phyloP scores from a whole-genome alignment of 768 basidiomycete species.

The Suillus sp. region DNA sequence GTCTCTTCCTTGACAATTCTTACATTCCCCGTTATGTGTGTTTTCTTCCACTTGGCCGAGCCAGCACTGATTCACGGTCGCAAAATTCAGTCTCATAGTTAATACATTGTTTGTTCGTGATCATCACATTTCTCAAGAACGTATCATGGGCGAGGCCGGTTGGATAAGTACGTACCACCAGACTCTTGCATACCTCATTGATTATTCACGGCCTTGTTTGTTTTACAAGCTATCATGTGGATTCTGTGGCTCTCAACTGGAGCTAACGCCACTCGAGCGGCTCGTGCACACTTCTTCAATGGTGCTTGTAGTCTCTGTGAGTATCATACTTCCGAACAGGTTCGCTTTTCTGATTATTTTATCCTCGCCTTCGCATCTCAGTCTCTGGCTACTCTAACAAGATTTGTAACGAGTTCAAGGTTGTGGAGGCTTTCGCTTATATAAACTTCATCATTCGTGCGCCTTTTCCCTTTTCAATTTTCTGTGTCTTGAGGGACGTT shows the following conservation, averaged over 20 bases:
- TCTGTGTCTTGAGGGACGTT: background rate
- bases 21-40: conserved; percentile 32
- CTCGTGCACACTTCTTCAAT: conserved; percentile 3
- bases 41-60: background rate
- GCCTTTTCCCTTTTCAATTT: conserved; percentile 11
- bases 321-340: background rate
- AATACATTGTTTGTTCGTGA: conserved; percentile 10
- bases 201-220: background rate
- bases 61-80: background rate
- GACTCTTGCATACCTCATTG: background rate
- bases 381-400: conserved; percentile 12
- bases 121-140: conserved; percentile 31
- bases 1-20: conserved; percentile 30
- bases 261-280: conserved; percentile 25
- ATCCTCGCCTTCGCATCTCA: conserved; percentile 11
- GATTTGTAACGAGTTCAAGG: conserved; percentile 34
- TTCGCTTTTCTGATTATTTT: background rate
- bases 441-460: conserved; percentile 38
- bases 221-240: conserved; percentile 34
- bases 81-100: conserved; percentile 26
- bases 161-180: conserved; percentile 36
- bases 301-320: conserved; percentile 16
- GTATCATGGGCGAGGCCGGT: conserved; percentile 38
- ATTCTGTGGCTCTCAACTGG: conserved; percentile 43
- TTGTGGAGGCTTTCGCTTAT: conserved; percentile 38